Evolutionary conservation across 1,284 basidiomycete genomes (phyloP).

Genomic region (Trametes polyzona): DNA sequence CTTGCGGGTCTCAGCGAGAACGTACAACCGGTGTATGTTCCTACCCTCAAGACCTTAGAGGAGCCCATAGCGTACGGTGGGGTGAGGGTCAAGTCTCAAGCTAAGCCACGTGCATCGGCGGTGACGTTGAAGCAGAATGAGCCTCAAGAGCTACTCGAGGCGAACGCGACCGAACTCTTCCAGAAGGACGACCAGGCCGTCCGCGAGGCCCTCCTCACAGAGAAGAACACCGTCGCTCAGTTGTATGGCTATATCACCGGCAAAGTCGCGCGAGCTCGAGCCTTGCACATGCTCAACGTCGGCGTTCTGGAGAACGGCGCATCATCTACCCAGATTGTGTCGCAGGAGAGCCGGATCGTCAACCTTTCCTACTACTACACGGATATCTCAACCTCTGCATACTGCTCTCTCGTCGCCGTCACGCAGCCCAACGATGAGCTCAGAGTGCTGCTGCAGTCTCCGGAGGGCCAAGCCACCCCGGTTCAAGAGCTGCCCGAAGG

Average conservation of each 20-base stretch:
- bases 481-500: constrained; percentile 54
- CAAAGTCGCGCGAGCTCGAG: constrained; percentile 61
- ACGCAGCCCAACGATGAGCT: constrained; percentile 57
- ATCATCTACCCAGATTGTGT: constrained; percentile 51
- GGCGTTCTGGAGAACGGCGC: constrained; percentile 47
- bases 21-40: constrained; percentile 36
- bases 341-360: constrained; percentile 56
- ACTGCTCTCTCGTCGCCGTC: constrained; percentile 64
- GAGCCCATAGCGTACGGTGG: constrained; percentile 57
- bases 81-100: constrained; percentile 33
- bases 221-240: constrained; percentile 68
- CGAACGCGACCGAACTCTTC: constrained; percentile 53
- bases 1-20: constrained; percentile 53
- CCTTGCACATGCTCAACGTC: constrained; percentile 62
- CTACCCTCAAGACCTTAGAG: constrained; percentile 49
- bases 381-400: constrained; percentile 61
- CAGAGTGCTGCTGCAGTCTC: constrained; percentile 46
- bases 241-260: constrained; percentile 71
- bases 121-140: constrained; percentile 46
- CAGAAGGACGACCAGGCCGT: constrained; percentile 54
- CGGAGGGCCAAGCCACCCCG: constrained; percentile 49
- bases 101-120: constrained; percentile 36
- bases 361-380: constrained; percentile 58
- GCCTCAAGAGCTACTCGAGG: constrained; percentile 43
- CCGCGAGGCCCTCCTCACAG: constrained; percentile 62